Conservation (phyloP, 352 stramenopile species). For the Phytophthora fragariaefolia region DNA sequence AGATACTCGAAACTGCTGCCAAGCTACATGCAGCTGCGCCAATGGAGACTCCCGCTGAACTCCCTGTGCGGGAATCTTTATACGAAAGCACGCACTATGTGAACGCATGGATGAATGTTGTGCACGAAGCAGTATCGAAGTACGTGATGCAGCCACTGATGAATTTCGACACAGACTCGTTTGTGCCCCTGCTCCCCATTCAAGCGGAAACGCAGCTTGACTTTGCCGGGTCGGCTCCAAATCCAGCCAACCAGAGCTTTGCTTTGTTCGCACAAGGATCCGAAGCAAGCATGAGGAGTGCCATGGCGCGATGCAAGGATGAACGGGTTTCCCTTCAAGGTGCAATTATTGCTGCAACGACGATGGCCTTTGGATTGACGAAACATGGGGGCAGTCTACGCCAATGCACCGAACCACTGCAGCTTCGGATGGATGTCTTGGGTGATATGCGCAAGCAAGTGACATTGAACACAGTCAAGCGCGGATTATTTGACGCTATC, state of each 20-base stretch:
- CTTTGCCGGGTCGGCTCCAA: conserved; percentile 39
- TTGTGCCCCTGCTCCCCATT: conserved; percentile 47
- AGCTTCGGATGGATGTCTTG: conserved; percentile 59
- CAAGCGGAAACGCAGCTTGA: conserved; percentile 50
- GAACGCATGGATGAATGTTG: conserved; percentile 52
- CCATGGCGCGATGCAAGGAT: conserved; percentile 44
- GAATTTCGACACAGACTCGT: conserved; percentile 64
- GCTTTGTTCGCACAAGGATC: conserved; percentile 55
- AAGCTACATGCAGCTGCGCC: conserved; percentile 18
- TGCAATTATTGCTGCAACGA: conserved; percentile 47
- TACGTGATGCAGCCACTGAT: conserved; percentile 67
- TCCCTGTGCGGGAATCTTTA: conserved; percentile 50
- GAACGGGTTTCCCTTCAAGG: conserved; percentile 54
- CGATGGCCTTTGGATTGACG: conserved; percentile 54
- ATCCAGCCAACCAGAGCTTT: conserved; percentile 49
- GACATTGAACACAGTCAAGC: conserved; percentile 25
- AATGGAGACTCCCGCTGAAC: conserved; percentile 10
- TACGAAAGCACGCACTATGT: conserved; percentile 69
- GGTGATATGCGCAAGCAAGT: conserved; percentile 50
- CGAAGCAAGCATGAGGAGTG: conserved; percentile 46
- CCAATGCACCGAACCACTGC: conserved; percentile 32
- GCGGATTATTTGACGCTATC: conserved; percentile 17
- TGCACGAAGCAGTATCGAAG: conserved; percentile 67
- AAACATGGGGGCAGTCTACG: conserved; percentile 41
- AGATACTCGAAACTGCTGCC: conserved; percentile 45